Evolutionary conservation across 768 basidiomycete species (phyloP).

Genomic region (Mrakia frigida): DNA sequence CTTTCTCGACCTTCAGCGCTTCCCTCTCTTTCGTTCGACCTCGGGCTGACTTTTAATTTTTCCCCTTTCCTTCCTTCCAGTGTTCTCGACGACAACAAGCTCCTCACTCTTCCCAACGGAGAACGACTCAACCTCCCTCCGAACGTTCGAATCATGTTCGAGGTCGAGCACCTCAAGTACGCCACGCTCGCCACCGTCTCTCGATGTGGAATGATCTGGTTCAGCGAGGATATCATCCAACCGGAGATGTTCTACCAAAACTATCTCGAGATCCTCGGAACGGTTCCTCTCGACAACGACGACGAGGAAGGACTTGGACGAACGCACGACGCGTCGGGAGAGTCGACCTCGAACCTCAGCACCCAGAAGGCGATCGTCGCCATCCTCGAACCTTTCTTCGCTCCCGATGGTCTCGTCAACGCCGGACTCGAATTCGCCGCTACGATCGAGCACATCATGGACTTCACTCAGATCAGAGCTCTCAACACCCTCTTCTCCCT

Average conservation of each 20-base stretch:
- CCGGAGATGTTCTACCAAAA: slow-evolving; percentile 85
- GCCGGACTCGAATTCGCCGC: slow-evolving; percentile 72
- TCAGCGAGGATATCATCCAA: slow-evolving; percentile 92
- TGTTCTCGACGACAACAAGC: slow-evolving; percentile 97
- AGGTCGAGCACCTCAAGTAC: slow-evolving; percentile 94
- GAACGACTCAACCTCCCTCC: slow-evolving; percentile 94
- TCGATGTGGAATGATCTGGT: slow-evolving; percentile 99
- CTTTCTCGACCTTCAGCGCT: neutral
- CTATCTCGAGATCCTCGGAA: slow-evolving; percentile 71
- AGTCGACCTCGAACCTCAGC: slow-evolving; percentile 51
- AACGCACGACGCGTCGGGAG: slow-evolving; percentile 49
- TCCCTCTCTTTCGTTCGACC: neutral
- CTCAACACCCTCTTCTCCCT: slow-evolving; percentile 95
- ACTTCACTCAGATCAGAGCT: slow-evolving; percentile 85
- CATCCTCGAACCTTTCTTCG: slow-evolving; percentile 77
- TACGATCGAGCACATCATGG: slow-evolving; percentile 96
- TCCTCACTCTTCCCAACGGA: slow-evolving; percentile 93
- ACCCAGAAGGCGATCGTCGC: slow-evolving; percentile 70
- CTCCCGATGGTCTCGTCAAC: slow-evolving; percentile 71
- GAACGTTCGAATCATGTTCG: slow-evolving; percentile 98
- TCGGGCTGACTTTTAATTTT: neutral
- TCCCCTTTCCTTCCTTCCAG: slow-evolving; percentile 47
- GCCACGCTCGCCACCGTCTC: slow-evolving; percentile 97
- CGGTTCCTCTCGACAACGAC: slow-evolving; percentile 74
- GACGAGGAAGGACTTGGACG: slow-evolving; percentile 61